Evolutionary conservation across 148 eudicot genomes (phyloP).

Genomic region (Hydrangea macrophylla): DNA sequence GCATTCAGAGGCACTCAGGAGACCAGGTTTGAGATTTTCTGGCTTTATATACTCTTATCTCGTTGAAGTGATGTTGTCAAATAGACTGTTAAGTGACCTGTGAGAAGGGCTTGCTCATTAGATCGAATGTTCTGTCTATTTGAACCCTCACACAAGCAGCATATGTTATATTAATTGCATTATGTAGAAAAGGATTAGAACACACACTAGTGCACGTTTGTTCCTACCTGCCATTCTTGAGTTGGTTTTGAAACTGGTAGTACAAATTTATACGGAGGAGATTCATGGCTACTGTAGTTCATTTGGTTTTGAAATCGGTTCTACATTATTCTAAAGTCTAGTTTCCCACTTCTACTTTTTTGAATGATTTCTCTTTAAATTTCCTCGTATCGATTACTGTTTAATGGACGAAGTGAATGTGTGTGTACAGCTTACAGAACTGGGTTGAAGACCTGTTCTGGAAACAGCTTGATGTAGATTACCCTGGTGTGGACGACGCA

Average conservation of each 20-base stretch:
- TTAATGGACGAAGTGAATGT: not conserved
- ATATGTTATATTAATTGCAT: too few relatives aligned
- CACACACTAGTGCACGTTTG: too few relatives aligned
- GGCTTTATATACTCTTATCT: conserved; percentile 6
- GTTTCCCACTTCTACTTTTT: not conserved
- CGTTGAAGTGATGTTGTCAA: not conserved
- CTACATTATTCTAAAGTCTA: not conserved
- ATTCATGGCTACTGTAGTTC: not conserved
- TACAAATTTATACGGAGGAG: too few relatives aligned
- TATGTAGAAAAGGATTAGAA: too few relatives aligned
- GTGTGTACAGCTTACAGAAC: conserved; percentile 66
- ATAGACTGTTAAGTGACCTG: not conserved
- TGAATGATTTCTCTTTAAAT: too few relatives aligned
- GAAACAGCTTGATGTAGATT: conserved; percentile 87
- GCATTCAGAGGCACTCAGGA: conserved; percentile 97
- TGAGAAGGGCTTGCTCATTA: not conserved
- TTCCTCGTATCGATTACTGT: conserved; percentile 1
- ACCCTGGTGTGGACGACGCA: conserved; percentile 77
- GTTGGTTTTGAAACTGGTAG: too few relatives aligned
- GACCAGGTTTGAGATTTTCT: conserved; percentile 49
- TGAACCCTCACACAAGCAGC: not conserved
- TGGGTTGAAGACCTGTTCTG: conserved; percentile 96
- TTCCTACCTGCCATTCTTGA: too few relatives aligned
- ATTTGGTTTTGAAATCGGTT: not conserved
- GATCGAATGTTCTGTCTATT: not conserved